These are phyloP conservation scores for Aspergillus pseudonomiae DNA, from an alignment of 2,329 filamentous ascomycete genomes.

Conservation along the genomic window DNA sequence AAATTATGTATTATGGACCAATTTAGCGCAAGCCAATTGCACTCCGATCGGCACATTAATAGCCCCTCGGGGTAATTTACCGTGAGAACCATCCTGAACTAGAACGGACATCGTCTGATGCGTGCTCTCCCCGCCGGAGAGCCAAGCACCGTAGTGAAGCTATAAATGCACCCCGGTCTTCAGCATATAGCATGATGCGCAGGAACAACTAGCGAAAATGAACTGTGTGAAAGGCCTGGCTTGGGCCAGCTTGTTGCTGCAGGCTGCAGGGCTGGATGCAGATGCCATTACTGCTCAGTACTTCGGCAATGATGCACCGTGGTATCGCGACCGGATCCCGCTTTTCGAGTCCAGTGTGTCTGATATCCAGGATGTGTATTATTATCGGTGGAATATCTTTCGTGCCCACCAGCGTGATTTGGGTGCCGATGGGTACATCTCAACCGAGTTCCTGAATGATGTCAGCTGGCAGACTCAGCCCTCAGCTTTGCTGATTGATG, in stretches of 20 bases:
- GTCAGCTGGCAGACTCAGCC: slow-evolving; percentile 46
- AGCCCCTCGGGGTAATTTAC: background rate
- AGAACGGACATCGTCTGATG: background rate
- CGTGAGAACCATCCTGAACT: background rate
- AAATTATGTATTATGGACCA: background rate
- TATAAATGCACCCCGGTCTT: background rate
- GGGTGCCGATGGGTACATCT: slow-evolving; percentile 47
- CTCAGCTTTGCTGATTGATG: slow-evolving; percentile 49
- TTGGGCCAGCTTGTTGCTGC: background rate
- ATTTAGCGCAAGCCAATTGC: background rate
- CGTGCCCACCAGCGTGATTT: slow-evolving; percentile 50
- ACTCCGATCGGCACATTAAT: background rate
- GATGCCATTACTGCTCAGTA: slow-evolving; percentile 11
- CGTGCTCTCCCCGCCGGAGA: background rate
- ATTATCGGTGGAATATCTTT: slow-evolving; percentile 51
- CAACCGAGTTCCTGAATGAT: slow-evolving; percentile 50
- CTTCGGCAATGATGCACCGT: slow-evolving; percentile 23
- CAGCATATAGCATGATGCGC: too few species aligned
- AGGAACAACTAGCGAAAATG: background rate
- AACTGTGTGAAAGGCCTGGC: background rate
- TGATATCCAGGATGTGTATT: slow-evolving; percentile 44
- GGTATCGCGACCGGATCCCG: slow-evolving; percentile 23
- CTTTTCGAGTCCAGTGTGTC: slow-evolving; percentile 19
- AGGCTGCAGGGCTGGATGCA: slow-evolving; percentile 7
- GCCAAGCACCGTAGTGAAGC: background rate